Evolutionary conservation across 2,329 filamentous ascomycete genomes (phyloP).

Genomic region (Stromatinia cepivora): DNA sequence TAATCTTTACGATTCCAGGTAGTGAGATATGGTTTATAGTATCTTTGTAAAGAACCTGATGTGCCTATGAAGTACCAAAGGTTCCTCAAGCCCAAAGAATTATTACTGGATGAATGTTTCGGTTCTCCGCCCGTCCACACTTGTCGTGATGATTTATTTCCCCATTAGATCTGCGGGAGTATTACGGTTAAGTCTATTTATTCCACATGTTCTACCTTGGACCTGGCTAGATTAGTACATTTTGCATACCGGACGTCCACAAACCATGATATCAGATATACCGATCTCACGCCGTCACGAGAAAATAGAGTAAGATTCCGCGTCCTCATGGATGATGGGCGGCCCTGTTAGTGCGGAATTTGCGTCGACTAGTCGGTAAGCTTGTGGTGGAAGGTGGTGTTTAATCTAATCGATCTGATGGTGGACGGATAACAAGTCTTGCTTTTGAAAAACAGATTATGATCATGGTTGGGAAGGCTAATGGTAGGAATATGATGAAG

Average conservation of each 20-base stretch:
- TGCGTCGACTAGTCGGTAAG: neutral
- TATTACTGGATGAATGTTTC: neutral
- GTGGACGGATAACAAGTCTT: neutral
- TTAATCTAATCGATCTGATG: neutral
- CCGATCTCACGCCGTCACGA: neutral
- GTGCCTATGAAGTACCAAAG: too few species aligned
- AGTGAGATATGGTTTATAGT: too few species aligned
- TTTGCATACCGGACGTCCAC: neutral
- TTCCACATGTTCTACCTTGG: neutral
- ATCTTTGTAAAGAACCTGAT: too few species aligned
- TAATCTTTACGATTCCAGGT: too few species aligned
- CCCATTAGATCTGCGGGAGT: neutral
- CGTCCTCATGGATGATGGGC: neutral
- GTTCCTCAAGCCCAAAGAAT: too few species aligned
- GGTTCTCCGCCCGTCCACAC: neutral
- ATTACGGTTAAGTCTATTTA: neutral
- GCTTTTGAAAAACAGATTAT: neutral
- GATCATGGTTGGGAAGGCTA: neutral
- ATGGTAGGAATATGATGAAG: neutral
- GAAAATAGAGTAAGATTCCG: neutral
- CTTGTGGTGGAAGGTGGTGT: constrained; percentile 4
- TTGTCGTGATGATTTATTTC: neutral
- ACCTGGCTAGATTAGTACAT: neutral
- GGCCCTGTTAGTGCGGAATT: neutral
- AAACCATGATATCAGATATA: neutral